Conservation (phyloP, 2,329 filamentous ascomycete species). For the Hysterium pulicare region DNA sequence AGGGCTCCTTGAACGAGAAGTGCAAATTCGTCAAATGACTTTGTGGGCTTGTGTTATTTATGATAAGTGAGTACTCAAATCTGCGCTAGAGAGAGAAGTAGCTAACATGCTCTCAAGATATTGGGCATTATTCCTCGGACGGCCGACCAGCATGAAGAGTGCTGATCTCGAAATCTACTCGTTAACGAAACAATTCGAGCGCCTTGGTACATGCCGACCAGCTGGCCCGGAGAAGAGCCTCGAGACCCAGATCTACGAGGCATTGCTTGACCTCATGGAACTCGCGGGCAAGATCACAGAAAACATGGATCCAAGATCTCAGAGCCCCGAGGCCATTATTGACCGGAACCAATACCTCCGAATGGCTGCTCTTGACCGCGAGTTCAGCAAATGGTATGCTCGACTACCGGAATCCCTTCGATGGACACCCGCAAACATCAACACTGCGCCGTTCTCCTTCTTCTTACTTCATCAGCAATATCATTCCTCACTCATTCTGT, state of each 20-base stretch:
- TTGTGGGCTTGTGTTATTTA: slow-evolving; percentile 53
- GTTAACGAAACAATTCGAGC: slow-evolving; percentile 46
- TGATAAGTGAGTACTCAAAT: slow-evolving; percentile 41
- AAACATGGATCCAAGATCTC: slow-evolving; percentile 34
- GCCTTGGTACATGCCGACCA: slow-evolving; percentile 38
- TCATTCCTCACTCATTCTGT: slow-evolving; percentile 51
- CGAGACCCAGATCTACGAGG: slow-evolving; percentile 47
- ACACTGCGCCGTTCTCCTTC: slow-evolving; percentile 40
- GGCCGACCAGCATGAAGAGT: slow-evolving; percentile 53
- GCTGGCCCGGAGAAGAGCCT: slow-evolving; percentile 31
- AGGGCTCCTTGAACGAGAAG: slow-evolving; percentile 46
- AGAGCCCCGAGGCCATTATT: slow-evolving; percentile 27
- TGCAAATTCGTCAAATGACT: slow-evolving; percentile 50
- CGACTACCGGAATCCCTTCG: slow-evolving; percentile 46
- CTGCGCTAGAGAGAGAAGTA: not conserved
- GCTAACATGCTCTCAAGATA: slow-evolving; percentile 27
- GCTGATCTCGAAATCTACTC: slow-evolving; percentile 51
- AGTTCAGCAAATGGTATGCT: slow-evolving; percentile 55
- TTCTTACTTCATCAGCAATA: slow-evolving; percentile 57
- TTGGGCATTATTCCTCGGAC: slow-evolving; percentile 54
- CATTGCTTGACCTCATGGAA: slow-evolving; percentile 56
- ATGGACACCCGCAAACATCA: slow-evolving; percentile 36
- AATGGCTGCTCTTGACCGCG: slow-evolving; percentile 51
- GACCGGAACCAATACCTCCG: slow-evolving; percentile 50
- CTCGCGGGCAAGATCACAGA: slow-evolving; percentile 53